These are phyloP conservation scores for Calvatia gigantea DNA, from an alignment of 768 basidiomycete genomes.

Conservation along the genomic window DNA sequence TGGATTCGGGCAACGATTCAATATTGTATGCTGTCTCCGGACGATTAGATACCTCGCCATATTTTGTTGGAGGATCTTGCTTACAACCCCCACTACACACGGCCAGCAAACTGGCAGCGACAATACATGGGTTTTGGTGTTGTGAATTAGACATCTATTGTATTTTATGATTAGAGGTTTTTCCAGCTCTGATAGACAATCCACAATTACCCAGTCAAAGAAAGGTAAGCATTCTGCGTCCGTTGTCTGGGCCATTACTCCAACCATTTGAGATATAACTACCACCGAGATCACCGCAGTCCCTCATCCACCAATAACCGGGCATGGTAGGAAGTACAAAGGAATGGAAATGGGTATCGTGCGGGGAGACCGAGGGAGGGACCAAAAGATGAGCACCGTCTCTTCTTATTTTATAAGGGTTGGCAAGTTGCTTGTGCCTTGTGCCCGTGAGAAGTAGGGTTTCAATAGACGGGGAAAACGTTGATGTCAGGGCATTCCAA, in stretches of 20 bases:
- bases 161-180: neutral
- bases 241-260: slow-evolving; percentile 29
- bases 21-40: slow-evolving; percentile 29
- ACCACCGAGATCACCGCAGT: neutral
- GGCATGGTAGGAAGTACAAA: neutral
- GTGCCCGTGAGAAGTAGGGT: too few relatives aligned
- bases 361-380: neutral
- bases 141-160: slow-evolving; percentile 43
- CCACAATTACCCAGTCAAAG: slow-evolving; percentile 35
- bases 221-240: slow-evolving; percentile 37
- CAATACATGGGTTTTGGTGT: slow-evolving; percentile 42
- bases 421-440: too few relatives aligned
- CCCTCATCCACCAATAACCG: neutral
- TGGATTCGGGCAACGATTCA: slow-evolving; percentile 23
- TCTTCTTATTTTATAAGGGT: neutral
- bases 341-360: neutral
- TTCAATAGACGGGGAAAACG: neutral
- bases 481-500: neutral
- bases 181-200: neutral
- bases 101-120: slow-evolving; percentile 40
- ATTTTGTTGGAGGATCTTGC: slow-evolving; percentile 15
- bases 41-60: neutral
- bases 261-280: neutral
- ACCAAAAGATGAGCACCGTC: neutral
- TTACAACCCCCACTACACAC: slow-evolving; percentile 39